Base-by-base conservation (phyloP, 495 filamentous ascomycete genomes). In the Lophiostoma macrostomum region DNA sequence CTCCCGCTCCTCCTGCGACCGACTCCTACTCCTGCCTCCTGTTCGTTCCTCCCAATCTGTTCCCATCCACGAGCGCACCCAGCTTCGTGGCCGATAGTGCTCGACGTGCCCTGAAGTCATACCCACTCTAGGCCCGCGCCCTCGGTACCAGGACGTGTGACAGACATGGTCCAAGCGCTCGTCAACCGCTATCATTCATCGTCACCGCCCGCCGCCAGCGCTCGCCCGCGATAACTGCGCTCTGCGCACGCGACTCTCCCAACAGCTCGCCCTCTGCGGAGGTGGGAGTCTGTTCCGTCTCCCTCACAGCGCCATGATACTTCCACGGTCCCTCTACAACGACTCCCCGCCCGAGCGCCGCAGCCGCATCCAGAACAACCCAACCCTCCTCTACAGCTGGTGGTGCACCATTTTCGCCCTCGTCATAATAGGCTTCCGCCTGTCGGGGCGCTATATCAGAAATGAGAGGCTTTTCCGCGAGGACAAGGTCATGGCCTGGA, bases 351-450 rank as follows among this genome's bases (percentile, higher is more conserved):
- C 60, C 2, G 56, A 52, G 40, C 50, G 48, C 16, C 56, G 60
- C 40, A 47, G 45, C 13, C 55, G 52, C 36, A 27, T 56, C 24
- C 22, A 41, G n/a, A 60, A 64, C 47, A 64, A 64, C 29, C 56
- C 60, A 3, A 59, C 60, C 19, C 56, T 98, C 32, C 75, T 96
- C 45, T 88, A 93, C 62, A 91, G 86, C 65, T 96, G 90, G 87
- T 96, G 93, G 93, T 88, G 88, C 51, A 94, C 90, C 6, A 73
- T 73, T 5, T 93, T 94, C 64, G 87, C 89, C 27, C 71, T 90
- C 39, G 77, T 79, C 30, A 86, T 96, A 54, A 95, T 98, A 53
- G 51, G 89, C 14, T 74, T 88, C 25, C 80, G 93, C 0, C 67
- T 96, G 8, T 69, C 65, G 48, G 91, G 93, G 19, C 84, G 93